phyloP scores from a whole-genome alignment of 352 stramenopile species.

The Phytopythium sindhum region DNA sequence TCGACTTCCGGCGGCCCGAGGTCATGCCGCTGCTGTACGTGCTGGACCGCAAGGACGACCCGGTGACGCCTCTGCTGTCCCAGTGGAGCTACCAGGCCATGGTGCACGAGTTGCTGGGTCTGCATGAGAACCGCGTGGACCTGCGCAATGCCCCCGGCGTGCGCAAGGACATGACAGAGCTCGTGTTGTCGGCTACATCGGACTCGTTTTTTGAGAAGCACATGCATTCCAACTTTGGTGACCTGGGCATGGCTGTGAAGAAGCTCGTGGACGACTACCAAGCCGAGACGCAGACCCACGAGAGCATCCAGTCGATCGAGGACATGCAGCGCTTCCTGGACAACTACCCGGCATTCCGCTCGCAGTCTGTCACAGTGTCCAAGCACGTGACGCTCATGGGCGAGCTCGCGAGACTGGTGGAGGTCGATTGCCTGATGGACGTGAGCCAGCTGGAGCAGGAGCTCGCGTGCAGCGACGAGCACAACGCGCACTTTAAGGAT shows the following conservation, averaged over 20 bases:
- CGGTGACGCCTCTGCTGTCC: constrained; percentile 97
- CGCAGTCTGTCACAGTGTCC: constrained; percentile 95
- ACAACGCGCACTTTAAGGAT: constrained; percentile 81
- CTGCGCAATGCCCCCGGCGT: constrained; percentile 93
- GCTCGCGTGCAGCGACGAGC: constrained; percentile 82
- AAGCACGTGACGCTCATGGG: constrained; percentile 99
- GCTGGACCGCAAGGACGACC: constrained; percentile 98
- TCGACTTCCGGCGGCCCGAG: constrained; percentile 94
- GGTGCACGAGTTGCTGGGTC: constrained; percentile 98
- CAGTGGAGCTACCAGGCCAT: constrained; percentile 99
- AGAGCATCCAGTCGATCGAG: constrained; percentile 90
- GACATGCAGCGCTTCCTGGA: constrained; percentile 99
- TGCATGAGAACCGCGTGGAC: constrained; percentile 98
- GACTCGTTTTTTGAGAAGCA: constrained; percentile 97
- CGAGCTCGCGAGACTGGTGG: constrained; percentile 96
- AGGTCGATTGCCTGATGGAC: constrained; percentile 96
- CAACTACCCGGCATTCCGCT: constrained; percentile 95
- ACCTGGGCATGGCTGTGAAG: constrained; percentile 95
- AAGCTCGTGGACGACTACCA: constrained; percentile 92
- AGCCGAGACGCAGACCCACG: constrained; percentile 75
- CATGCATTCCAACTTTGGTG: constrained; percentile 98
- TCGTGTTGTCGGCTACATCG: constrained; percentile 94
- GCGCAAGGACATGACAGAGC: constrained; percentile 96
- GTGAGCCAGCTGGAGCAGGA: constrained; percentile 97
- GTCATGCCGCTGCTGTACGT: constrained; percentile 89